phyloP scores from a whole-genome alignment of 768 basidiomycete genomes.

The Termitomyces sp. region DNA sequence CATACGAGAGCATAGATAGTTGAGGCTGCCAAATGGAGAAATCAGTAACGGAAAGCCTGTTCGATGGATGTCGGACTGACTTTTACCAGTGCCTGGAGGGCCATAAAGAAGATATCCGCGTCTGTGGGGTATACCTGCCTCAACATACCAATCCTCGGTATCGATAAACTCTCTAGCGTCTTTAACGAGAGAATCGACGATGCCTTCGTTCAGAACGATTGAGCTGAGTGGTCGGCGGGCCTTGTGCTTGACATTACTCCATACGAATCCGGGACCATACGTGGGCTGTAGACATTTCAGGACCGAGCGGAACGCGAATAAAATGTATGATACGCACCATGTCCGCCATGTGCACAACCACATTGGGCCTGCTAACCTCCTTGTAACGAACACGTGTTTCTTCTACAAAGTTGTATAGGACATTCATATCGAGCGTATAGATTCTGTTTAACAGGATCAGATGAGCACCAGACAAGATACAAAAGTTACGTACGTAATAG shows the following conservation, averaged over 20 bases:
- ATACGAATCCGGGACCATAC: slow-evolving; percentile 34
- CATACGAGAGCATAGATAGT: slow-evolving; percentile 52
- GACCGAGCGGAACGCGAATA: background rate
- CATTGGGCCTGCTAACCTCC: slow-evolving; percentile 32
- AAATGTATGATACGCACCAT: slow-evolving; percentile 19
- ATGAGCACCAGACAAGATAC: background rate
- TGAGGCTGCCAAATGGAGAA: slow-evolving; percentile 41
- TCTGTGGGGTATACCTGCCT: slow-evolving; percentile 55
- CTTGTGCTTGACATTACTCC: slow-evolving; percentile 47
- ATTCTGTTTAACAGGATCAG: slow-evolving; percentile 23
- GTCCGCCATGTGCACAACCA: slow-evolving; percentile 32
- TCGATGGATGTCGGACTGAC: slow-evolving; percentile 26
- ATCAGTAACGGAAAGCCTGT: slow-evolving; percentile 19
- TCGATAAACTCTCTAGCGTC: slow-evolving; percentile 53
- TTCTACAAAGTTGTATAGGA: slow-evolving; percentile 32
- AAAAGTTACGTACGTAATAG: slow-evolving; percentile 24
- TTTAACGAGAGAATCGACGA: slow-evolving; percentile 42
- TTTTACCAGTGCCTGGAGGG: slow-evolving; percentile 63
- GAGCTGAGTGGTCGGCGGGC: slow-evolving; percentile 48
- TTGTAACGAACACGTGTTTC: slow-evolving; percentile 32
- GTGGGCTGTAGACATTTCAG: slow-evolving; percentile 25
- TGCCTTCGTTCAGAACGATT: slow-evolving; percentile 47
- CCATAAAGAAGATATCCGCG: slow-evolving; percentile 57
- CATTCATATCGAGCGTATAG: slow-evolving; percentile 36
- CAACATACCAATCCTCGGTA: slow-evolving; percentile 54